Conservation (phyloP, 352 stramenopile genomes). For the Phytopythium helicoides region DNA sequence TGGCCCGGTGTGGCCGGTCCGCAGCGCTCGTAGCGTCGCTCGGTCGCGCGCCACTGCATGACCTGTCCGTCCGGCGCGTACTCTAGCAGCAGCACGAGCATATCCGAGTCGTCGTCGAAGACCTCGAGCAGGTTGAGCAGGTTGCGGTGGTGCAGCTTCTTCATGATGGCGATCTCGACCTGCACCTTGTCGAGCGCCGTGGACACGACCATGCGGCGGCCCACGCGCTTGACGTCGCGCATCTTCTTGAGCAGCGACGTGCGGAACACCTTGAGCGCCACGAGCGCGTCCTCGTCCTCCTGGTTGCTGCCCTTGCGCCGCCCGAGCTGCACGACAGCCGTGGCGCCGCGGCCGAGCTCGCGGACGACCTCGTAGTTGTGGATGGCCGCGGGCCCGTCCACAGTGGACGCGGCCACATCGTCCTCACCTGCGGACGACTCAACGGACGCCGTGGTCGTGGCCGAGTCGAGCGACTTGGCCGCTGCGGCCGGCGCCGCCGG, state of each 20-base stretch:
- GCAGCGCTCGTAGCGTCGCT: constrained; percentile 49
- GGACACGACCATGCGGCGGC: constrained; percentile 79
- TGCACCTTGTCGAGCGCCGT: constrained; percentile 87
- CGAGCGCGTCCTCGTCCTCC: constrained; percentile 40
- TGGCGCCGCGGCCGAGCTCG: constrained; percentile 77
- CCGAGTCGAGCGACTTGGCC: constrained; percentile 40
- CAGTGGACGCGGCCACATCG: constrained; percentile 11
- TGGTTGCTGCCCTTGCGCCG: constrained; percentile 39
- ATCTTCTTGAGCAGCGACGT: constrained; percentile 86
- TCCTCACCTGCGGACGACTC: constrained; percentile 39
- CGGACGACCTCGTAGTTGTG: constrained; percentile 80
- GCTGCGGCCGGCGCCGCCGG: no score
- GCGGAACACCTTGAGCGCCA: constrained; percentile 85
- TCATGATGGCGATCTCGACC: constrained; percentile 89
- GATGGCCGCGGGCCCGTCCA: constrained; percentile 28
- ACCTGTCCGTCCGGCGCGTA: constrained; percentile 79
- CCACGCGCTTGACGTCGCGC: constrained; percentile 82
- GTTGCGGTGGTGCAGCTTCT: constrained; percentile 79
- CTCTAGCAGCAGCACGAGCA: constrained; percentile 83
- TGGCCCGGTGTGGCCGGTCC: constrained; percentile 3
- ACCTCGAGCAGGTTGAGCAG: constrained; percentile 81
- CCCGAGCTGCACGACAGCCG: constrained; percentile 76
- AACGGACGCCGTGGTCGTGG: constrained; percentile 31
- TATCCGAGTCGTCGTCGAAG: constrained; percentile 82
- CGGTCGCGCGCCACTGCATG: constrained; percentile 78